Evolutionary conservation across 495 filamentous ascomycete species (phyloP).

Genomic region (Aspergillus incahuasiensis): DNA sequence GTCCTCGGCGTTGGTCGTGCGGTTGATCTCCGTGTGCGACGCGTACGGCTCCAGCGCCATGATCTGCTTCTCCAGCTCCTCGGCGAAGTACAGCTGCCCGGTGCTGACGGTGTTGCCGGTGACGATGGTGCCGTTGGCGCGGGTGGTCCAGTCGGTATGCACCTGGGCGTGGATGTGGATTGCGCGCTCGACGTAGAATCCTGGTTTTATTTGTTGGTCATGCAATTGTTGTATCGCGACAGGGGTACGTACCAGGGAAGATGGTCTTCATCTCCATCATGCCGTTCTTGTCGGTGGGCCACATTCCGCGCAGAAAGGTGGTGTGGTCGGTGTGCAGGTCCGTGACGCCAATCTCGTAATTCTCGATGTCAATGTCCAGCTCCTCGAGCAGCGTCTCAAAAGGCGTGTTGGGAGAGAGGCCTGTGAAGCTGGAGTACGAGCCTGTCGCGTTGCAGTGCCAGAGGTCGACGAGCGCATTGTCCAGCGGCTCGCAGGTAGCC

Average conservation of each 20-base stretch:
- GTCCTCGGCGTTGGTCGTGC: conserved; percentile 48
- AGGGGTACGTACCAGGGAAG: conserved; percentile 42
- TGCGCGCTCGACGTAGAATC: conserved; percentile 32
- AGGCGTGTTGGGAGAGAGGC: conserved; percentile 23
- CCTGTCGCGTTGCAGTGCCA: conserved; percentile 49
- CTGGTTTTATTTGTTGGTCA: conserved; percentile 1
- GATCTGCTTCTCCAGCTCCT: conserved; percentile 37
- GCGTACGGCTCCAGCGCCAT: conserved; percentile 48
- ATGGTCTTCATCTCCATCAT: conserved; percentile 46
- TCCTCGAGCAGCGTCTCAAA: conserved; percentile 19
- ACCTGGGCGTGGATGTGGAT: conserved; percentile 31
- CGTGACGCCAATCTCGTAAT: conserved; percentile 11
- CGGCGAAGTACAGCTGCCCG: conserved; percentile 57
- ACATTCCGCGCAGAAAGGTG: conserved; percentile 46
- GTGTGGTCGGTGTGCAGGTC: conserved; percentile 28
- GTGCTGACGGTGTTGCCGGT: conserved; percentile 21
- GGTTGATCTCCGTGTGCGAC: conserved; percentile 39
- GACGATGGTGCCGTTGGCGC: conserved; percentile 22
- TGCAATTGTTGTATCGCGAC: not conserved
- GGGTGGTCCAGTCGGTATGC: conserved; percentile 21
- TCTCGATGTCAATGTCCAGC: conserved; percentile 5
- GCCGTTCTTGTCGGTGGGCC: conserved; percentile 44
- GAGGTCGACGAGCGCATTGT: conserved; percentile 52
- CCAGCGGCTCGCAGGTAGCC: conserved; percentile 50
- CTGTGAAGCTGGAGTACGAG: conserved; percentile 27